Evolutionary conservation across 257 asterid genomes (phyloP).

Genomic region (Ilex aquifolium): DNA sequence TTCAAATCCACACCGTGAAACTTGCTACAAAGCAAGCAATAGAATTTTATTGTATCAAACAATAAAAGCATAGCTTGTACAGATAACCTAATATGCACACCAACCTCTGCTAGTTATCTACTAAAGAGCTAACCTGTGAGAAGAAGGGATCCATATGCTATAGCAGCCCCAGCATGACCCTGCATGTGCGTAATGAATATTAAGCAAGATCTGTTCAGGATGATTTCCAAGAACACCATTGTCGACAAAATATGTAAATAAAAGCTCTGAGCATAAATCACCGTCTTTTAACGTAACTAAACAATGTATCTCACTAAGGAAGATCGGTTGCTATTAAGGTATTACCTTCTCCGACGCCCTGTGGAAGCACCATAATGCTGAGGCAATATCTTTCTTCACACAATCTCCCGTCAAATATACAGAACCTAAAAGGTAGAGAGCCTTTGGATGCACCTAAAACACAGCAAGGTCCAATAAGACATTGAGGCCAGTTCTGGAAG

Average conservation of each 20-base stretch:
- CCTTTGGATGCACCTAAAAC: constrained; percentile 84
- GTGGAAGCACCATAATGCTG: constrained; percentile 97
- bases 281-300: constrained; percentile 7
- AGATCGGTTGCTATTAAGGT: constrained; percentile 22
- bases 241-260: not conserved
- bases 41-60: no score
- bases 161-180: constrained; percentile 93
- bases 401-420: constrained; percentile 97
- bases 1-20: no score
- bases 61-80: not conserved
- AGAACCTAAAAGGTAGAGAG: constrained; percentile 88
- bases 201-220: constrained; percentile 1
- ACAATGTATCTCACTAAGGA: not conserved
- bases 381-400: constrained; percentile 67
- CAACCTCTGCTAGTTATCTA: no score
- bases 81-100: not conserved
- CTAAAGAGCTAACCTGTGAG: constrained; percentile 48
- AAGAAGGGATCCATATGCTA: constrained; percentile 89
- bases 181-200: constrained; percentile 23
- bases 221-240: constrained; percentile 2
- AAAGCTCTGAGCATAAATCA: no score
- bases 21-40: no score
- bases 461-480: constrained; percentile 14
- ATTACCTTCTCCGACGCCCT: constrained; percentile 88
- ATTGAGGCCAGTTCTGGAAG: constrained; percentile 2